Conservation (phyloP, 2,329 filamentous ascomycete genomes). For the Tolypocladium amazonense region DNA sequence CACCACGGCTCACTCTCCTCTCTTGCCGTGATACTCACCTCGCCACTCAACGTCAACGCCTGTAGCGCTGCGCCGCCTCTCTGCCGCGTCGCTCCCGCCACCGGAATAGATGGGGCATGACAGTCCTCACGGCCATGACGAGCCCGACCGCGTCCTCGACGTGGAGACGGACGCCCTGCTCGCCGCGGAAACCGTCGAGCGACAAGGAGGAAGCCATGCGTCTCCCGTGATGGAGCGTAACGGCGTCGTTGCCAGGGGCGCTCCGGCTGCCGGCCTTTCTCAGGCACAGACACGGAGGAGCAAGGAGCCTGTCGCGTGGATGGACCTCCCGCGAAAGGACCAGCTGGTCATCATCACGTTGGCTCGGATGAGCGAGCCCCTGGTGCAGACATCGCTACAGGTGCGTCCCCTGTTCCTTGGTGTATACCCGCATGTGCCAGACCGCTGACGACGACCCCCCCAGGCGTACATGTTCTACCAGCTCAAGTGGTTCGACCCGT, state of each 20-base stretch:
- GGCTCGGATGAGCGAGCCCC: slow-evolving; percentile 69
- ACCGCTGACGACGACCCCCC: background rate
- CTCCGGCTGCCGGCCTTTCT: background rate
- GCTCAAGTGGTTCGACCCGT: slow-evolving; percentile 61
- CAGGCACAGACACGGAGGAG: background rate
- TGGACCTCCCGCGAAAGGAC: slow-evolving; percentile 61
- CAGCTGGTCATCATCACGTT: slow-evolving; percentile 71
- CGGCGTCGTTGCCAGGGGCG: background rate
- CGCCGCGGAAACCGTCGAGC: background rate
- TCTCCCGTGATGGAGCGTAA: background rate
- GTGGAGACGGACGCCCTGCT: background rate
- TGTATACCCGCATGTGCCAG: too few relatives aligned
- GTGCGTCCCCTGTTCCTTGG: too few relatives aligned
- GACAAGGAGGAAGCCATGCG: background rate
- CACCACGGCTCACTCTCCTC: too few relatives aligned
- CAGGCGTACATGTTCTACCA: slow-evolving; percentile 80
- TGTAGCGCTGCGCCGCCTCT: too few relatives aligned
- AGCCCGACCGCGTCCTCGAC: slow-evolving; percentile 4
- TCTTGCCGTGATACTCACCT: background rate
- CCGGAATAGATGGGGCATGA: slow-evolving; percentile 12
- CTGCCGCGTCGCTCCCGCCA: background rate
- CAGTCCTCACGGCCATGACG: slow-evolving; percentile 7
- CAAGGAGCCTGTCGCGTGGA: slow-evolving; percentile 37
- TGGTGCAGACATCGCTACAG: slow-evolving; percentile 66
- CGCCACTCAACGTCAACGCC: background rate